These are phyloP conservation scores for Fomes fomentarius DNA, from an alignment of 1,284 basidiomycete species.

Conservation along the genomic window DNA sequence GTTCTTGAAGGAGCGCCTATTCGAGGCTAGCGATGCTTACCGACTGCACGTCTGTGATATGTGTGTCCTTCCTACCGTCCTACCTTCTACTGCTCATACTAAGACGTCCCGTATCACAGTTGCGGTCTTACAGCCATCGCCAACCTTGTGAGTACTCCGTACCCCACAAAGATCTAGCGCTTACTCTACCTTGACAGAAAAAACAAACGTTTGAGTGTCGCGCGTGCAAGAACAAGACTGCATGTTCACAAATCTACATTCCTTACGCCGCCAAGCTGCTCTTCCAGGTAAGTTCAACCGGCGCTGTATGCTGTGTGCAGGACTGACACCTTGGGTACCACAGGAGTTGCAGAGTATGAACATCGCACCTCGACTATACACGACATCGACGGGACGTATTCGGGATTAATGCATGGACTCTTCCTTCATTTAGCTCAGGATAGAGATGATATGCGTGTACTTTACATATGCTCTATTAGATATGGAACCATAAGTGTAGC, in stretches of 20 bases:
- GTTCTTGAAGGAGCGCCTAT: constrained; percentile 95
- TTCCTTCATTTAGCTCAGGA: constrained; percentile 14
- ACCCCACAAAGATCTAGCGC: no score
- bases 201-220: constrained; percentile 89
- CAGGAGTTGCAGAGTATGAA: constrained; percentile 92
- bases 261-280: constrained; percentile 92
- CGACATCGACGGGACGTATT: constrained; percentile 81
- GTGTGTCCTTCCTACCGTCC: no score
- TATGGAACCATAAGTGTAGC: constrained; percentile 30
- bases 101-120: constrained; percentile 42
- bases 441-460: constrained; percentile 44
- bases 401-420: constrained; percentile 51
- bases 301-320: background rate
- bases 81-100: background rate
- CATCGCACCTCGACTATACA: constrained; percentile 84
- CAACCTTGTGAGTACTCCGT: constrained; percentile 67
- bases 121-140: constrained; percentile 96
- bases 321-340: background rate
- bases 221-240: constrained; percentile 95
- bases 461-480: constrained; percentile 48
- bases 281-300: constrained; percentile 70
- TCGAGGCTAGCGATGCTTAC: constrained; percentile 95
- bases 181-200: constrained; percentile 53
- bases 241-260: constrained; percentile 89
- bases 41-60: constrained; percentile 96